Evolutionary conservation across 2,329 filamentous ascomycete genomes (phyloP), one percentile per base, ranked within the genome.

Genomic region (Trichophyton rubrum): DNA sequence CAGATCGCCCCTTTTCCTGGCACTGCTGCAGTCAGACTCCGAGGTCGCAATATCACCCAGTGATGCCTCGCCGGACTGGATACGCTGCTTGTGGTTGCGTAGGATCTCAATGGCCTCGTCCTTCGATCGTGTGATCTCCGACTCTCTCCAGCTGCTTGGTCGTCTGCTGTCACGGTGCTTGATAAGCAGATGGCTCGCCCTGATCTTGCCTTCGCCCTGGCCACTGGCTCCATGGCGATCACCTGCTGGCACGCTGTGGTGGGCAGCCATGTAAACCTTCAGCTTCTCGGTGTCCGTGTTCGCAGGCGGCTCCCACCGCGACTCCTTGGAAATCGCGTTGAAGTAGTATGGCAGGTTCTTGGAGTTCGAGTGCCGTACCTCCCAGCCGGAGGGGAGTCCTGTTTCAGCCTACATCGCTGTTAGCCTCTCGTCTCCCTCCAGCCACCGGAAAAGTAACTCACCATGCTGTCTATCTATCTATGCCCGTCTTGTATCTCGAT

Each of bases 311-410:
- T 97, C 93, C 93, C 93, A 99, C 76, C 89, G 85, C 64, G 93
- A 97, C 72, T 90, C 85, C 74, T 91, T 92, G 65, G 90, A 89
- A 67, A 77, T 78, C 53, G 87, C 79, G 77, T 96, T 95, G 86
- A 96, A 97, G 80, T 97, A 99, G 81, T 99, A 99, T 41, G 93
- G 93, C 40, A 97, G 87, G 77, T 95, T 95, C 80, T 96, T 97
- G 75, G 90, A 95, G 80, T 96, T 95, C 75, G 90, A 96, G 78
- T 95, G 90, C 74, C 93, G 90, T 71, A 99, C 90, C 78, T 97
- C 93, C 91, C 92, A 96, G 74, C 85, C 85, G 57, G 84, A 74
- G 64, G 91, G 91, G 65, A 96, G 84, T 73, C 92, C 92, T 67
- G 87, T 85, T 5, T 57, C 55, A 27, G 55, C 55, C 55, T 57